Conservation (phyloP, 1,139 yeast species). For the Yamadazyma sp. region DNA sequence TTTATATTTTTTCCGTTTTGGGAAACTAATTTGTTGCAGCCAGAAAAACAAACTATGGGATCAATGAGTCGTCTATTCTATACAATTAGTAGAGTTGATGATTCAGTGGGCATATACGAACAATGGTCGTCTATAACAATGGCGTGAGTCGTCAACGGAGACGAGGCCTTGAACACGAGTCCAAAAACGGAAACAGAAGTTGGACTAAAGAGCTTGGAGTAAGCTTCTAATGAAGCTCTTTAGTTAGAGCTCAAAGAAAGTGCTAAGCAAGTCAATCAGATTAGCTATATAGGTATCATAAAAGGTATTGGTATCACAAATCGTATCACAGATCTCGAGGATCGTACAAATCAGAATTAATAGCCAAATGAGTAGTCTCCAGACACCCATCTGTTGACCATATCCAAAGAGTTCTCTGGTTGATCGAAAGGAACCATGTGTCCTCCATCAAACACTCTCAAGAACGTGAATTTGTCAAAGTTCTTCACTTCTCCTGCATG, state of each 20-base stretch:
- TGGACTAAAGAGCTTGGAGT: no score
- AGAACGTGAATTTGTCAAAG: constrained; percentile 45
- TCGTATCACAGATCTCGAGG: neutral
- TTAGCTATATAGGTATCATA: neutral
- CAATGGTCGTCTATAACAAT: no score
- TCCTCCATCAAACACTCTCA: constrained; percentile 48
- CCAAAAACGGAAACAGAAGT: no score
- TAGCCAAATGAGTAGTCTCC: constrained; percentile 30
- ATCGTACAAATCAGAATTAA: neutral
- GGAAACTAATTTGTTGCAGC: constrained; percentile 7
- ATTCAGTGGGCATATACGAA: no score
- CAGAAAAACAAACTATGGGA: neutral
- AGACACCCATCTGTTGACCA: constrained; percentile 47
- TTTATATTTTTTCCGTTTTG: constrained; percentile 4
- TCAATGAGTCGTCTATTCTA: no score
- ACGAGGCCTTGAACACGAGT: no score
- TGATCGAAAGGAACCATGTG: constrained; percentile 55
- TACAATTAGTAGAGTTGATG: no score
- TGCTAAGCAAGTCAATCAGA: neutral
- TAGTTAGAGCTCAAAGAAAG: no score
- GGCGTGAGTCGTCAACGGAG: no score
- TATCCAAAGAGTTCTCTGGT: constrained; percentile 45
- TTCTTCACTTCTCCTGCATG: constrained; percentile 50
- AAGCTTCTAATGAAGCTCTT: no score
- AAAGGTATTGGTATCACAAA: no score